These are phyloP conservation scores for Calonectria hawksworthii DNA, from an alignment of 2,329 filamentous ascomycete genomes.

Conservation along the genomic window DNA sequence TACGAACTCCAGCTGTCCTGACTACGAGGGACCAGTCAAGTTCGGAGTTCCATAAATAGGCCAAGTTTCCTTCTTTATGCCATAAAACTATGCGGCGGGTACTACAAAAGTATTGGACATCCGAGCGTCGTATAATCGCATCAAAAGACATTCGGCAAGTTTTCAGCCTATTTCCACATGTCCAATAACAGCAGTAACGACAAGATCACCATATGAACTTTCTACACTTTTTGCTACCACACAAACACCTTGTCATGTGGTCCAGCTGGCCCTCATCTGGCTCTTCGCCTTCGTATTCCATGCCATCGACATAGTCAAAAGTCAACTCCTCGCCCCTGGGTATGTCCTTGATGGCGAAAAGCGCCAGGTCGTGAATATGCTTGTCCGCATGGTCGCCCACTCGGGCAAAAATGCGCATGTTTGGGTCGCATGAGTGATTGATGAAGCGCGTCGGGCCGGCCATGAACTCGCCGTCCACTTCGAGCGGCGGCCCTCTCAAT, in stretches of 20 bases:
- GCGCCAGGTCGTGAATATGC: constrained; percentile 80
- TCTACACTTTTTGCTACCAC: constrained; percentile 75
- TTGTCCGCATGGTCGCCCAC: constrained; percentile 83
- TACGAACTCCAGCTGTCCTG: neutral
- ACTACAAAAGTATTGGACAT: neutral
- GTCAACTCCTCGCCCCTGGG: constrained; percentile 77
- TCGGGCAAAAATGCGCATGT: constrained; percentile 83
- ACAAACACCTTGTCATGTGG: constrained; percentile 72
- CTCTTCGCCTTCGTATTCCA: constrained; percentile 64
- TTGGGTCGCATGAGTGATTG: constrained; percentile 86
- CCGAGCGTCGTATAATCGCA: too few species aligned
- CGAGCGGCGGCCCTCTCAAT: constrained; percentile 68
- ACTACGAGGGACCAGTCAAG: neutral
- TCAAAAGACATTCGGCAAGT: neutral
- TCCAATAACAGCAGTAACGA: neutral
- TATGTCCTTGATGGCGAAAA: constrained; percentile 81
- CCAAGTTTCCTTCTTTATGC: neutral
- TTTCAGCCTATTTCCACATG: neutral
- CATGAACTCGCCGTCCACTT: constrained; percentile 81
- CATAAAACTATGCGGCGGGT: neutral
- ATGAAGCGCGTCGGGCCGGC: constrained; percentile 86
- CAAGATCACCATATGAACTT: constrained; percentile 74
- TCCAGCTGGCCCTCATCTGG: constrained; percentile 52
- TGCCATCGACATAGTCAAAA: constrained; percentile 83
- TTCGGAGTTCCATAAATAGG: neutral